Evolutionary conservation across 208 protist genomes (phyloP).

Genomic region (Leishmania lainsoni): DNA sequence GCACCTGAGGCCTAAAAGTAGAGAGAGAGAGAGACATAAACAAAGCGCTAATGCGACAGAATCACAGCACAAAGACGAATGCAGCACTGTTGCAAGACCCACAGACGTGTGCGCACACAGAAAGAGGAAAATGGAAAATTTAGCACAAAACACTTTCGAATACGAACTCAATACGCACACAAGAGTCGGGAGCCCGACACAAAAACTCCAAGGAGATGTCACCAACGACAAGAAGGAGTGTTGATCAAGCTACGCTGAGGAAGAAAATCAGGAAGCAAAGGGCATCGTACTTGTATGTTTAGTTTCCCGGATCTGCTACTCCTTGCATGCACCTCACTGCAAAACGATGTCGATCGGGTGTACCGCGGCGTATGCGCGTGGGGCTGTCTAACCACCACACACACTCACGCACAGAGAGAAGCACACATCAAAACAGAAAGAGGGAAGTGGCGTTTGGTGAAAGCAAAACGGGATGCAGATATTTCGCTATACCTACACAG

Average conservation of each 20-base stretch:
- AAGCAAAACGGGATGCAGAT: slow-evolving; percentile 4
- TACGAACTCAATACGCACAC: background rate
- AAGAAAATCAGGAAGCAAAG: background rate
- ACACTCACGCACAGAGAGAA: background rate
- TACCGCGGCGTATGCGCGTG: background rate
- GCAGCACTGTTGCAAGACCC: background rate
- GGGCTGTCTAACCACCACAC: background rate
- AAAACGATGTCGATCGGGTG: background rate
- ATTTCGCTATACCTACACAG: background rate
- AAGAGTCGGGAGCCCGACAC: background rate
- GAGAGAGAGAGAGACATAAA: background rate
- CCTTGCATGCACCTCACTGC: background rate
- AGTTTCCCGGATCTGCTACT: background rate
- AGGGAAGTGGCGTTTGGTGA: background rate
- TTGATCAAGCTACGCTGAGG: background rate
- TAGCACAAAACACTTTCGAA: background rate
- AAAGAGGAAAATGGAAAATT: background rate
- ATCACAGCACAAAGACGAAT: background rate
- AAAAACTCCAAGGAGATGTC: background rate
- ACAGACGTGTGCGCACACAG: background rate
- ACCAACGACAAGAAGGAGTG: background rate
- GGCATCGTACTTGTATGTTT: background rate
- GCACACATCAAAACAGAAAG: background rate
- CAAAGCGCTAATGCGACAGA: background rate
- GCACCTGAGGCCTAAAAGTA: background rate